Evolutionary conservation across 768 basidiomycete species (phyloP).

Genomic region (Pisolithus marmoratus): DNA sequence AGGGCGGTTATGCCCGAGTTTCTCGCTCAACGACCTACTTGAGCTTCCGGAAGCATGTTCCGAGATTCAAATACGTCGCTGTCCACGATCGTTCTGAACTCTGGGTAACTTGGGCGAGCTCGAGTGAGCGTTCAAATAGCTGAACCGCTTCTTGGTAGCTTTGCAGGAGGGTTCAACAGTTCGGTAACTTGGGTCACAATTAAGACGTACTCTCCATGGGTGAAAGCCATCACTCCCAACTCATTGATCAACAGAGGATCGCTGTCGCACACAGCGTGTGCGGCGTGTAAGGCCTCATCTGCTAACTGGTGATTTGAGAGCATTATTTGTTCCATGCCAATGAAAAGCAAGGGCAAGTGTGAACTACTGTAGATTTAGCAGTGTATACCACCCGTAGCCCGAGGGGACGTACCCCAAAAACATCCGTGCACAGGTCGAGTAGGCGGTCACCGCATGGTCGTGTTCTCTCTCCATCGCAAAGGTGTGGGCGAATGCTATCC

Average conservation of each 20-base stretch:
- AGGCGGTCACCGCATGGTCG: slow-evolving; percentile 96
- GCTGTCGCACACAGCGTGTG: slow-evolving; percentile 72
- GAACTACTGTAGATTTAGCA: slow-evolving; percentile 55
- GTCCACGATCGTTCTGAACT: slow-evolving; percentile 82
- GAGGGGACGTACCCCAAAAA: slow-evolving; percentile 74
- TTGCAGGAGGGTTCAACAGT: background rate
- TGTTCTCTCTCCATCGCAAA: slow-evolving; percentile 98
- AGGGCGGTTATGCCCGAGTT: slow-evolving; percentile 3
- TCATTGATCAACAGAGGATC: slow-evolving; percentile 93
- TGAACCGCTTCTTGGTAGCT: slow-evolving; percentile 71
- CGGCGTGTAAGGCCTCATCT: slow-evolving; percentile 82
- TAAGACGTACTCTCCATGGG: slow-evolving; percentile 66
- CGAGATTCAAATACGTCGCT: slow-evolving; percentile 87
- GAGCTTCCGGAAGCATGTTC: slow-evolving; percentile 79
- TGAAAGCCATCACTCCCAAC: slow-evolving; percentile 87
- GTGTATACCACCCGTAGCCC: background rate
- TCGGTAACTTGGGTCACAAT: background rate
- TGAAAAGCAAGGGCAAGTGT: slow-evolving; percentile 90
- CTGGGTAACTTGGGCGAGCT: slow-evolving; percentile 81
- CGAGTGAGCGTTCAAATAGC: slow-evolving; percentile 70
- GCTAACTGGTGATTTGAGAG: slow-evolving; percentile 78
- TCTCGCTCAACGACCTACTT: slow-evolving; percentile 44
- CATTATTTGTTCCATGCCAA: slow-evolving; percentile 97
- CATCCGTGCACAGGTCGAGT: slow-evolving; percentile 93
- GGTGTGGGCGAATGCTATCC: slow-evolving; percentile 97